Evolutionary conservation across 225 moss, liverwort and hornwort genomes (phyloP), one percentile per base, ranked within the genome.

Genomic region (Bryoerythrophyllum caledonicum): DNA sequence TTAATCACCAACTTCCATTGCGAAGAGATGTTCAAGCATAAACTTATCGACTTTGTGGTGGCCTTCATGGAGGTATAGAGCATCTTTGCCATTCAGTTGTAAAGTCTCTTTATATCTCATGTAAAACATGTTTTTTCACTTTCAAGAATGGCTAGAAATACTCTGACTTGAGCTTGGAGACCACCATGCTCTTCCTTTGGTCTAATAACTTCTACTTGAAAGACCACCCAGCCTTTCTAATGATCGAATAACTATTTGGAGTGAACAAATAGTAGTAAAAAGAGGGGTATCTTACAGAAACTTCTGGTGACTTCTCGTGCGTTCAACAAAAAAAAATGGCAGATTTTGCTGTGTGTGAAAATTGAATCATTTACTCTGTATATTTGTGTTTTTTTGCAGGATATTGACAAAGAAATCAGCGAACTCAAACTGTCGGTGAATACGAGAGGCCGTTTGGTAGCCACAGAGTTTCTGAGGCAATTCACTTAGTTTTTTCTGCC

Each of bases 341-440:
- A 27, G 59, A 34, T 21, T 62, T 58, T 69, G 34, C 32, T 23
- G 10, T 24, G 7, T 52, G 37, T 23, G 60, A 13, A 40, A 61
- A 37, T 59, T 24, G 17, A 24, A 62, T 71, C 15, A 57, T 71
- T 75, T 57, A 71, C 35, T 61, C 17, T 4, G 13, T 51, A 49
- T 72, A 32, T 63, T 5, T 63, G 43, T 66, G 20, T 35, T 3
- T 32, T 59, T 68, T 72, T 84, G 86, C 97, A 99, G 99, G 99
- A 95, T 77, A 99, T 99, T 67, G 99, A 99, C 81, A 99, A 99
- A 69, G 99, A 99, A 88, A 99, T 99, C 68, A 99, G 91, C 75
- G 99, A 99, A 78, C 90, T 99, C 71, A 99, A 99, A 89, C 73
- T 99, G 26, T 99, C 99, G 70, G 93, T 99, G 65, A 99, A 99